Conservation (phyloP, 257 asterid genomes). For the Salvia hispanica region DNA sequence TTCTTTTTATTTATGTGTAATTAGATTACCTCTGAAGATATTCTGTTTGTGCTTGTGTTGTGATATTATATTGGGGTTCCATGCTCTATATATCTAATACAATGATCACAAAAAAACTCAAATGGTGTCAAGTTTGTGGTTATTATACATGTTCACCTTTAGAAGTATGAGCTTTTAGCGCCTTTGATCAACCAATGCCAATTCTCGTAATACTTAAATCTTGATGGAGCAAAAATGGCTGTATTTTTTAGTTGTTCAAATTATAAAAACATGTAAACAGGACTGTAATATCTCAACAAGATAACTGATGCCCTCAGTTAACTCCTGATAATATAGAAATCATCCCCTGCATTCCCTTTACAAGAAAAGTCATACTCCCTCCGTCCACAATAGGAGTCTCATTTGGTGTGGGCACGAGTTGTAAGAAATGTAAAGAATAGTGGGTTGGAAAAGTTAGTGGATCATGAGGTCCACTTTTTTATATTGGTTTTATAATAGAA, state of each 20-base stretch:
- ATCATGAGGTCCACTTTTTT: no score
- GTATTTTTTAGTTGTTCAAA: neutral
- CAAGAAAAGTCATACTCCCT: neutral
- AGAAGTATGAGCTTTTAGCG: neutral
- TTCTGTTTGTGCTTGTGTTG: neutral
- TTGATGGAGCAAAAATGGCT: neutral
- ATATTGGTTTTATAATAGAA: no score
- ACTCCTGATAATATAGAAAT: neutral
- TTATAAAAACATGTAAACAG: neutral
- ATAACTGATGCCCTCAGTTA: neutral
- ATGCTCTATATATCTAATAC: neutral
- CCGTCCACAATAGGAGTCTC: no score
- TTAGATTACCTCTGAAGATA: neutral
- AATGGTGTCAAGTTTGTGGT: neutral
- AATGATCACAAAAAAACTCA: neutral
- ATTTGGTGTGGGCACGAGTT: no score
- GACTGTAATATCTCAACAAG: neutral
- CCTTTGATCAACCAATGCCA: neutral
- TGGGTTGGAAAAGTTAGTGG: no score
- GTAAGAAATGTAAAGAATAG: no score
- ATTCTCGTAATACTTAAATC: neutral
- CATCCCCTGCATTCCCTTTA: neutral
- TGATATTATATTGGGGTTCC: conserved; percentile 12
- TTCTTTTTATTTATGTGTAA: neutral
- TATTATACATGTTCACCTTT: neutral